Percentiles rank a stretch among this genome's conserved stretches.
Conservation (phyloP, 2,329 filamentous ascomycete species). For the Diaporthe caulivora region DNA sequence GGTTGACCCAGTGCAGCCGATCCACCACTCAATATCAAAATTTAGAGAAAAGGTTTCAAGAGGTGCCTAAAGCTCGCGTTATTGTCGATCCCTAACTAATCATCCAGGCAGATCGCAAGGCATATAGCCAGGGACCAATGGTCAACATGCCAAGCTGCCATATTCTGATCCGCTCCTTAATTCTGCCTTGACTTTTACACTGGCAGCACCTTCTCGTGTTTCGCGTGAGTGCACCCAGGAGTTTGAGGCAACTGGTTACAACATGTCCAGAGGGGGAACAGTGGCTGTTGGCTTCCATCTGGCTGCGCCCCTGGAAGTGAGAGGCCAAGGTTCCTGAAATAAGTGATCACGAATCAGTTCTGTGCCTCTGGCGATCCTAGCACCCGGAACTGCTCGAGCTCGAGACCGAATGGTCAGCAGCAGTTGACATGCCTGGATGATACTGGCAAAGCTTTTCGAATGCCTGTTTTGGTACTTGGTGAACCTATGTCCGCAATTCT, state of each 20-base stretch:
- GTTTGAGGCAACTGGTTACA: too few relatives aligned
- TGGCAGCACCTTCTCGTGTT: not conserved
- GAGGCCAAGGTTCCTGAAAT: not conserved
- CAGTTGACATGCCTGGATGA: not conserved
- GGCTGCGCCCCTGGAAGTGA: not conserved
- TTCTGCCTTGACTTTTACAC: not conserved
- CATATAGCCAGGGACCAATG: not conserved
- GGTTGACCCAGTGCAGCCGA: not conserved
- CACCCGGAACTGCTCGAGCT: not conserved
- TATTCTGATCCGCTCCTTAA: not conserved
- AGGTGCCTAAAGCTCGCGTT: too few relatives aligned
- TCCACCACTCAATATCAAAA: too few relatives aligned
- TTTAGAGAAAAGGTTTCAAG: not conserved
- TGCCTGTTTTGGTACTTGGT: not conserved
- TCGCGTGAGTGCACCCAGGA: not conserved
- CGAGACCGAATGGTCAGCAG: not conserved
- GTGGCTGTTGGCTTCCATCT: not conserved
- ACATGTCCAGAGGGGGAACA: not conserved
- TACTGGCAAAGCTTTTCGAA: not conserved
- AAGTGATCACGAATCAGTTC: not conserved
- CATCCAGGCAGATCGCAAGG: too few relatives aligned
- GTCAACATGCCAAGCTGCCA: not conserved
- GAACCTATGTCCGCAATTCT: not conserved
- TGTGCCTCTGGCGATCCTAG: too few relatives aligned
- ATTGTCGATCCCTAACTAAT: too few relatives aligned